A percentile compares a stretch with the other conserved stretches of the same genome.
These are phyloP conservation scores for Hansenula sp. DNA, from an alignment of 1,139 yeast genomes.

Conservation along the genomic window DNA sequence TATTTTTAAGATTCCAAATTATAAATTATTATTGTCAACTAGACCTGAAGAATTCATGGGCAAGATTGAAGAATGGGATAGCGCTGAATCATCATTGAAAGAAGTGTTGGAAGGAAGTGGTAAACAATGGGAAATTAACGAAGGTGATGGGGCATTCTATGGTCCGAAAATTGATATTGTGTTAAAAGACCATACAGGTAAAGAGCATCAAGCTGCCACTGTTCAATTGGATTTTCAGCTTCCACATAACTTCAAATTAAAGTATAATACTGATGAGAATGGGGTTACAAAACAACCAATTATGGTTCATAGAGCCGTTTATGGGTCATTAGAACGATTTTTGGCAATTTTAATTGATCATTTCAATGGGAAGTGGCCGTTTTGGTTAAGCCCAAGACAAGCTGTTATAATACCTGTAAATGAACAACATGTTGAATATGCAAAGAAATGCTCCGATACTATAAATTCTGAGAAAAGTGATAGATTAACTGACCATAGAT, in stretches of 20 bases:
- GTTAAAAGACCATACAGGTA: conserved; percentile 77
- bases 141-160: conserved; percentile 97
- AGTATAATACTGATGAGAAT: conserved; percentile 51
- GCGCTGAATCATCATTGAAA: conserved; percentile 73
- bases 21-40: conserved; percentile 78
- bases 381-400: conserved; percentile 96
- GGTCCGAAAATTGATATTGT: conserved; percentile 94
- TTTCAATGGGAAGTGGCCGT: conserved; percentile 95
- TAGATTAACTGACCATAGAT: conserved; percentile 57
- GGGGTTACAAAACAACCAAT: conserved; percentile 65
- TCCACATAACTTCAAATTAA: conserved; percentile 78
- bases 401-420: conserved; percentile 82
- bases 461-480: conserved; percentile 32
- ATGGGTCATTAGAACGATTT: conserved; percentile 92
- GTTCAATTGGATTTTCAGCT: conserved; percentile 94
- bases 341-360: conserved; percentile 89
- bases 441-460: conserved; percentile 27
- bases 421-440: conserved; percentile 56
- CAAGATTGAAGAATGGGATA: conserved; percentile 75
- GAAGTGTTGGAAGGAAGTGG: conserved; percentile 61
- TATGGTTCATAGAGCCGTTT: conserved; percentile 91
- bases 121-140: conserved; percentile 67
- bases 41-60: conserved; percentile 87
- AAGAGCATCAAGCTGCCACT: conserved; percentile 93
- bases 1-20: conserved; percentile 65